Evolutionary conservation across 2,329 filamentous ascomycete genomes (phyloP).

Genomic region (Cryphonectria parasitica): DNA sequence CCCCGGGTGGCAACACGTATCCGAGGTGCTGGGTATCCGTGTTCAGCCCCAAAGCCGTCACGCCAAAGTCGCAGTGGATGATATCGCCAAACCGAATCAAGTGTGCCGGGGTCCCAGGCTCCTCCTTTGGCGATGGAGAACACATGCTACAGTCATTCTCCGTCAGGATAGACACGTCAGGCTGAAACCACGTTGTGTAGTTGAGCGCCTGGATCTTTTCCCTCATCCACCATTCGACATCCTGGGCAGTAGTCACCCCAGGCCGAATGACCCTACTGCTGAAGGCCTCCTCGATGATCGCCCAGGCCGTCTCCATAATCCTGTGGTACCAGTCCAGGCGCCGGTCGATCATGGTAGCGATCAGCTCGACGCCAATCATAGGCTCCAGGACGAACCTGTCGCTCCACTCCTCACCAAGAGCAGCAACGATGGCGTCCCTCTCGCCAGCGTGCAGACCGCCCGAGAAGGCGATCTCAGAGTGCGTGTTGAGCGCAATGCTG

Average conservation of each 20-base stretch:
- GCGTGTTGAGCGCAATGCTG: conserved; percentile 49
- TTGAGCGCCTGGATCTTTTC: conserved; percentile 52
- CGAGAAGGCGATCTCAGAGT: conserved; percentile 50
- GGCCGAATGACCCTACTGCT: conserved; percentile 48
- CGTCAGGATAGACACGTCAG: conserved; percentile 48
- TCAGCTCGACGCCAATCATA: conserved; percentile 50
- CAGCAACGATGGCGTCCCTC: conserved; percentile 39
- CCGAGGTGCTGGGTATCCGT: conserved; percentile 56
- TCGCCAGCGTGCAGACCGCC: conserved; percentile 55
- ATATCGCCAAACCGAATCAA: conserved; percentile 50
- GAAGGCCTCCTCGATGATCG: conserved; percentile 51
- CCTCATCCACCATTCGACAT: conserved; percentile 57
- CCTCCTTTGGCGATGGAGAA: conserved; percentile 1
- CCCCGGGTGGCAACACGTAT: conserved; percentile 50
- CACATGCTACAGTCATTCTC: conserved; percentile 33
- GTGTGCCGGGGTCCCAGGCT: conserved; percentile 30
- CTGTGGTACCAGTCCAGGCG: conserved; percentile 48
- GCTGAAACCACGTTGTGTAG: conserved; percentile 58
- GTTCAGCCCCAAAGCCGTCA: conserved; percentile 51
- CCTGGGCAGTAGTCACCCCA: conserved; percentile 47
- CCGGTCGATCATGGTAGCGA: conserved; percentile 47
- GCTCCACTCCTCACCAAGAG: conserved; percentile 45
- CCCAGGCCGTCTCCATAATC: conserved; percentile 56
- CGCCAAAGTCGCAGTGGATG: conserved; percentile 54
- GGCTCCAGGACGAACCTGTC: conserved; percentile 46